These are phyloP conservation scores for Acer yangbiense DNA, from an alignment of 345 rosid genomes.

Conservation along the genomic window DNA sequence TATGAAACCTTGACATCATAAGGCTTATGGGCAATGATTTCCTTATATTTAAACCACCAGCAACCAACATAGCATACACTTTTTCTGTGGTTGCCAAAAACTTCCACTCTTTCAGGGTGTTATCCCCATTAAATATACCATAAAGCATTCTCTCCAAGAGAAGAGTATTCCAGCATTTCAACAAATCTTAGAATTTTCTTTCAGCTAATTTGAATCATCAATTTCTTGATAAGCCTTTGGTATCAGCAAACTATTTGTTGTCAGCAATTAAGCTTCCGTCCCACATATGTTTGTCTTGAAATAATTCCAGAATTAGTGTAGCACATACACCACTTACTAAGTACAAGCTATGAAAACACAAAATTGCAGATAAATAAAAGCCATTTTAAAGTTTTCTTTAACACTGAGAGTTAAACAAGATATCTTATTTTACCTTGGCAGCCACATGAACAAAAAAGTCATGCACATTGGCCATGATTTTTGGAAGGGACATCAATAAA, in stretches of 20 bases:
- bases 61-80: neutral
- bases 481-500: constrained; percentile 81
- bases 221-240: neutral
- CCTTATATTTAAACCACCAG: neutral
- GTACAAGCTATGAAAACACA: neutral
- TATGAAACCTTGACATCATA: neutral
- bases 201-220: neutral
- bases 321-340: neutral
- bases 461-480: constrained; percentile 88
- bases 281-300: neutral
- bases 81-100: neutral
- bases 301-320: neutral
- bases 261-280: neutral
- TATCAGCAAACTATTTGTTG: neutral
- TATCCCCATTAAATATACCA: neutral
- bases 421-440: constrained; percentile 69
- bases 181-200: neutral
- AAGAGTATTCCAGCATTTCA: neutral
- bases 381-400: neutral
- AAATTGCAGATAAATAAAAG: constrained; percentile 5
- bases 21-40: neutral
- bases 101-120: neutral
- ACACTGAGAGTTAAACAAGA: neutral
- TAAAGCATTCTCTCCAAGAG: neutral
- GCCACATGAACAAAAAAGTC: constrained; percentile 94